Evolutionary conservation across 148 eudicot species (phyloP), one percentile per base, ranked within the genome.

Genomic region (Rhododendron vialii): DNA sequence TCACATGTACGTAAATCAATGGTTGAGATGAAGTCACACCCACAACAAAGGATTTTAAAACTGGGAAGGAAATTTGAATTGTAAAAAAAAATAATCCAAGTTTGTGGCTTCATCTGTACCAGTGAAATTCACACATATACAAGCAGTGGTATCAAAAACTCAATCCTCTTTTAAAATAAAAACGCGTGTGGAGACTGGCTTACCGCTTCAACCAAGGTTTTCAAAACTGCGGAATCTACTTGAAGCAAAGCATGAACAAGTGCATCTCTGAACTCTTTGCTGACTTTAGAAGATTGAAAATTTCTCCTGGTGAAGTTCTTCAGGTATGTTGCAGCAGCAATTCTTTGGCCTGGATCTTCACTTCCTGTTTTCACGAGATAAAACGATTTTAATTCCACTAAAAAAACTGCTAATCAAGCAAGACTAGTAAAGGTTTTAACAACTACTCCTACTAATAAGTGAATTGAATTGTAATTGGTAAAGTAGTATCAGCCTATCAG

Each of bases 241-340:
- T 88, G 88, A 53, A 95, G 92, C 88, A 93, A 88, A 71, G 90
- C 88, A n/a, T 90, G 87, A 51, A 95, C 30, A n/a, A 93, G 88
- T 33, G 84, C 90, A 28, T 93, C 92, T 92, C 89, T 92, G 67
- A 95, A 95, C 77, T 93, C 94, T 85, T 89, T 90, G 84, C 90
- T 89, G 86, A 90, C 87, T 45, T 88, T 81, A 7, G 85, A 83
- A 77, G 85, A 75, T 35, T 55, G 82, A 10, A 88, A 57, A 81
- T 83, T 93, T 51, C 92, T 84, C 80, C 96, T 88, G 55, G 92
- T 88, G 87, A 92, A 92, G 87, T 95, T 93, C 91, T 95, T 95
- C 10, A 95, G 92, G 85, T 92, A 95, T 5, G 98, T 90, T 84
- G 98, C 98, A 84, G 98, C 96, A 61, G 98, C 96, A 38, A 95